A percentile compares a stretch with the other conserved stretches of the same genome.
phyloP scores from a whole-genome alignment of 305 asterid species.

The Nicotiana rustica region DNA sequence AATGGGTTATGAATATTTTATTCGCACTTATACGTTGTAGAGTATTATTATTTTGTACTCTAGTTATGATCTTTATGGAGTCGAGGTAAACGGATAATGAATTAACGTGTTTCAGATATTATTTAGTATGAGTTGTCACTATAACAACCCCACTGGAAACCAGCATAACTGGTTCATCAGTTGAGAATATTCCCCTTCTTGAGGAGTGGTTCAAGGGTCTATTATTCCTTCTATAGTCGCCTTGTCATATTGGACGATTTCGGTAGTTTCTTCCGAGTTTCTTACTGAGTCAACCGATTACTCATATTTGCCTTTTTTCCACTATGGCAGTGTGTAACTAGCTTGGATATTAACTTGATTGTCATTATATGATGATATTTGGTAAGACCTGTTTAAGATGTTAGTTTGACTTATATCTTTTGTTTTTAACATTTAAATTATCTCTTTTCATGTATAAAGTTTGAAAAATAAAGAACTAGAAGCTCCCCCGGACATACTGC shows the following conservation, averaged over 20 bases:
- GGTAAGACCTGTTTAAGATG: no score
- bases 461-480: no score
- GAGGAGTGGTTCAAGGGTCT: conserved; percentile 12
- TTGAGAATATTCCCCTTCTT: background rate
- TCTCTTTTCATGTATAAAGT: no score
- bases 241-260: background rate
- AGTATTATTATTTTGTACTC: background rate
- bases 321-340: background rate
- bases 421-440: no score
- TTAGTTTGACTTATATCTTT: no score
- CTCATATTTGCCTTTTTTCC: background rate
- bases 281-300: background rate
- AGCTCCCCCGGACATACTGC: background rate
- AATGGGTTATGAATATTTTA: background rate
- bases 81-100: no score
- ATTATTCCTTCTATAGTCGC: background rate
- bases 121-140: no score
- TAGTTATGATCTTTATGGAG: background rate
- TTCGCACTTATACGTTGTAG: no score
- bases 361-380: no score
- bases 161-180: background rate
- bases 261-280: background rate
- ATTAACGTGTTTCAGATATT: background rate
- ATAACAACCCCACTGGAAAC: background rate
- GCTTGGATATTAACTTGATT: background rate